Percentiles rank a stretch among this genome's conserved stretches.
Conservation (phyloP, 1,139 yeast species). For the Kazachstania sp. region DNA sequence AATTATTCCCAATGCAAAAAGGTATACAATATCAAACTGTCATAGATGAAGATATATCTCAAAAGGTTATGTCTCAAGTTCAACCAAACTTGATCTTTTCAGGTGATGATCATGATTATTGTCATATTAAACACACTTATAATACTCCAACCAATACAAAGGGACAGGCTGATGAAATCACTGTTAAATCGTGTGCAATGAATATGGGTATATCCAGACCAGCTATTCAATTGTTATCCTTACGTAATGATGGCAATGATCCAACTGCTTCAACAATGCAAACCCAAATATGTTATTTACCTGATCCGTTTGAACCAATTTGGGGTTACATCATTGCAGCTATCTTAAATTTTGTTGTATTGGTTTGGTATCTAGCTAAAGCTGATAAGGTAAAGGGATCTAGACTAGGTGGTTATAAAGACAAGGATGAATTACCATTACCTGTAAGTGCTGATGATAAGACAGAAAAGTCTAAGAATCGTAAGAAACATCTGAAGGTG, state of each 20-base stretch:
- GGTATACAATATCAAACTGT: conserved; percentile 81
- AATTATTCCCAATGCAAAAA: conserved; percentile 53
- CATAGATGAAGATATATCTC: conserved; percentile 49
- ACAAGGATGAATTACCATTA: conserved; percentile 3
- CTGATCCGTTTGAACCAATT: conserved; percentile 55
- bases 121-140: conserved; percentile 62
- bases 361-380: conserved; percentile 1
- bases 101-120: conserved; percentile 96
- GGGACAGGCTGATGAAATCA: conserved; percentile 55
- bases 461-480: not conserved
- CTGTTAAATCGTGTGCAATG: conserved; percentile 87
- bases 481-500: not conserved
- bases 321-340: conserved; percentile 32
- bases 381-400: not conserved
- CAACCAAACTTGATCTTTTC: conserved; percentile 67
- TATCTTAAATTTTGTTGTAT: conserved; percentile 2
- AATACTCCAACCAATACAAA: conserved; percentile 26
- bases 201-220: conserved; percentile 82
- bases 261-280: conserved; percentile 17
- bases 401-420: not conserved
- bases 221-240: conserved; percentile 73
- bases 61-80: conserved; percentile 45
- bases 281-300: conserved; percentile 49
- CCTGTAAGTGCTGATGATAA: conserved; percentile 3
- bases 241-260: conserved; percentile 42